Evolutionary conservation across 1,284 basidiomycete species (phyloP).

Genomic region (Hemileccinum hortonii): DNA sequence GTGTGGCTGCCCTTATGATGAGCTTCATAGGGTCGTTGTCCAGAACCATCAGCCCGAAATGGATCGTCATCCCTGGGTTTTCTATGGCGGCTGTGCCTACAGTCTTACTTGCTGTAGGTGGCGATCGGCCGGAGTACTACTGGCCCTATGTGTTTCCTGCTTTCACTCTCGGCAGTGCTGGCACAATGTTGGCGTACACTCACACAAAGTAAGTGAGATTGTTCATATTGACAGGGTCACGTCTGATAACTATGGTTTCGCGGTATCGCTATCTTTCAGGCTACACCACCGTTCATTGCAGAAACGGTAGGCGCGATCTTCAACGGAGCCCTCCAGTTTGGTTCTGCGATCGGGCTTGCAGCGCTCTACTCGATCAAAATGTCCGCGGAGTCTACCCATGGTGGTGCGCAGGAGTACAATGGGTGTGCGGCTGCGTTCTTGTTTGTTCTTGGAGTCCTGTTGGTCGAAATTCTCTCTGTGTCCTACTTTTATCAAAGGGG

Average conservation of each 20-base stretch:
- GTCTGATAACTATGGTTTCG: constrained; percentile 24
- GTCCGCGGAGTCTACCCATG: too few relatives aligned
- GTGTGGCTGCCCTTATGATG: constrained; percentile 37
- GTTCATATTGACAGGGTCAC: constrained; percentile 17
- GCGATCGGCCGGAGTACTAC: constrained; percentile 39
- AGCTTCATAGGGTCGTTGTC: constrained; percentile 43
- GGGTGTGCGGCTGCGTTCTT: too few relatives aligned
- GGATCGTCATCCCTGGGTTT: constrained; percentile 28
- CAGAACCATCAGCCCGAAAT: constrained; percentile 38
- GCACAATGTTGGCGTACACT: constrained; percentile 34
- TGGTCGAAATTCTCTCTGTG: constrained; percentile 32
- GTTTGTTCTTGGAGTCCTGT: too few relatives aligned
- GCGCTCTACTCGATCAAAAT: too few relatives aligned
- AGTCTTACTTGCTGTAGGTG: constrained; percentile 42
- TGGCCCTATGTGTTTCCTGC: constrained; percentile 51
- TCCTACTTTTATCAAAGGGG: constrained; percentile 38
- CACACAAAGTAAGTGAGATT: constrained; percentile 37
- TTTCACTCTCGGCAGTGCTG: constrained; percentile 45
- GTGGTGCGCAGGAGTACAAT: too few relatives aligned
- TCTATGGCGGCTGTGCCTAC: constrained; percentile 40
- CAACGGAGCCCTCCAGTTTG: too few relatives aligned
- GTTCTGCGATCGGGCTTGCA: too few relatives aligned
- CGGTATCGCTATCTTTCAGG: too few relatives aligned
- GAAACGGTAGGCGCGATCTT: too few relatives aligned
- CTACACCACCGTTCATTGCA: too few relatives aligned